Evolutionary conservation across 192 early-diverging fungal genomes (phyloP).

Genomic region (Dissophora ornata): DNA sequence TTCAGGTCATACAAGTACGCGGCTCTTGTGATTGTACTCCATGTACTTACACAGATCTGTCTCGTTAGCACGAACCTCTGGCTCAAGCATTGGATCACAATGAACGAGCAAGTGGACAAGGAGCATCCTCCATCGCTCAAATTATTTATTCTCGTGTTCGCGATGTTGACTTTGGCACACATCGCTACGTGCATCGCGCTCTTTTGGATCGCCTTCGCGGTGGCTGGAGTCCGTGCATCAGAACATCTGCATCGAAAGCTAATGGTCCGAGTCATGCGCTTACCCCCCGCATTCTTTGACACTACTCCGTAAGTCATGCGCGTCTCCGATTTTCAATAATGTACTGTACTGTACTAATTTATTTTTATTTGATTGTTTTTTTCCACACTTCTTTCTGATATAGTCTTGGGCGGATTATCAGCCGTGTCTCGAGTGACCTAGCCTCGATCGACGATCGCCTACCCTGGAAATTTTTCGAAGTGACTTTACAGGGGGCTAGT

Average conservation of each 20-base stretch:
- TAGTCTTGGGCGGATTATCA: constrained; percentile 76
- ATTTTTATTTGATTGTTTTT: constrained; percentile 57
- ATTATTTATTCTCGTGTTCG: constrained; percentile 8
- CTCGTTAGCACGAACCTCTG: constrained; percentile 64
- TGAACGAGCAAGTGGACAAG: constrained; percentile 24
- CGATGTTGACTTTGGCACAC: constrained; percentile 10
- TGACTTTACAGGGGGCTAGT: constrained; percentile 24
- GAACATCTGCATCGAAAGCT: constrained; percentile 9
- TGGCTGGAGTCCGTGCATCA: constrained; percentile 18
- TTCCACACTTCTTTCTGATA: neutral
- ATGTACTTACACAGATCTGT: constrained; percentile 56
- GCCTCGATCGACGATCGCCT: constrained; percentile 21
- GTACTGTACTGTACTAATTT: constrained; percentile 51
- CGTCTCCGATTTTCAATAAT: too few species aligned
- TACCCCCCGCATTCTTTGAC: constrained; percentile 23
- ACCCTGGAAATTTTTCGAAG: constrained; percentile 8
- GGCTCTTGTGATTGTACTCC: constrained; percentile 59
- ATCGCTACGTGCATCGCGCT: neutral
- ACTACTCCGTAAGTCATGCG: constrained; percentile 37
- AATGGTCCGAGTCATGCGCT: constrained; percentile 14
- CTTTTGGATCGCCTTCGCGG: constrained; percentile 14
- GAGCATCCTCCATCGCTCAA: neutral
- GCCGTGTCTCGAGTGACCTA: constrained; percentile 57
- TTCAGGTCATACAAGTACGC: constrained; percentile 40
- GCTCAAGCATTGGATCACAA: constrained; percentile 69